These are phyloP conservation scores for Rugosomyces carneus DNA, from an alignment of 1,284 basidiomycete genomes.

Conservation along the genomic window DNA sequence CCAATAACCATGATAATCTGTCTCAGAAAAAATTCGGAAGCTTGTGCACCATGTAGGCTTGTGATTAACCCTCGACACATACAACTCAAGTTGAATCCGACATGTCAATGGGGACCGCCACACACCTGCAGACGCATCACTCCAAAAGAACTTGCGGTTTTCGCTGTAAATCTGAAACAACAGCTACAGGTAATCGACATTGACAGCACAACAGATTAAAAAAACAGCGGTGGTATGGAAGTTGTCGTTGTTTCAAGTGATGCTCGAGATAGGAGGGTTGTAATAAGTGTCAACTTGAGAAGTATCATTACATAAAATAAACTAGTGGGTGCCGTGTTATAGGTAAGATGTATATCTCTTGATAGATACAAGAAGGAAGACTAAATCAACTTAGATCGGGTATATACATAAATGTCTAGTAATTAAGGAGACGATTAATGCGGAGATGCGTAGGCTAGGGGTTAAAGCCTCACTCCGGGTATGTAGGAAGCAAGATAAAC, in stretches of 20 bases:
- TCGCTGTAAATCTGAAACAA: no score
- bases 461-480: slow-evolving; percentile 26
- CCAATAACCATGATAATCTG: no score
- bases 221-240: neutral
- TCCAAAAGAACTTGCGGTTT: no score
- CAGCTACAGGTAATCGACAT: no score
- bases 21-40: no score
- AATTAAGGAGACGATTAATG: slow-evolving; percentile 32
- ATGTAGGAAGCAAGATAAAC: slow-evolving; percentile 29
- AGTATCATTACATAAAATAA: slow-evolving; percentile 17
- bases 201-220: no score
- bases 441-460: slow-evolving; percentile 32
- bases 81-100: no score
- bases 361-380: slow-evolving; percentile 16
- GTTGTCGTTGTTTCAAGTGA: neutral
- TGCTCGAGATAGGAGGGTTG: slow-evolving; percentile 1
- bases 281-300: slow-evolving; percentile 4
- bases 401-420: slow-evolving; percentile 24
- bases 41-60: no score
- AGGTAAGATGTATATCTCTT: slow-evolving; percentile 10
- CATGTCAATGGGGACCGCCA: no score
- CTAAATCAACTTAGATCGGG: slow-evolving; percentile 19
- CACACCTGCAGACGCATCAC: no score
- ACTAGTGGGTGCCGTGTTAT: slow-evolving; percentile 13
- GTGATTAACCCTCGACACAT: no score